phyloP scores from a whole-genome alignment of 192 early-diverging fungal species.

The Entophlyctis luteolus region DNA sequence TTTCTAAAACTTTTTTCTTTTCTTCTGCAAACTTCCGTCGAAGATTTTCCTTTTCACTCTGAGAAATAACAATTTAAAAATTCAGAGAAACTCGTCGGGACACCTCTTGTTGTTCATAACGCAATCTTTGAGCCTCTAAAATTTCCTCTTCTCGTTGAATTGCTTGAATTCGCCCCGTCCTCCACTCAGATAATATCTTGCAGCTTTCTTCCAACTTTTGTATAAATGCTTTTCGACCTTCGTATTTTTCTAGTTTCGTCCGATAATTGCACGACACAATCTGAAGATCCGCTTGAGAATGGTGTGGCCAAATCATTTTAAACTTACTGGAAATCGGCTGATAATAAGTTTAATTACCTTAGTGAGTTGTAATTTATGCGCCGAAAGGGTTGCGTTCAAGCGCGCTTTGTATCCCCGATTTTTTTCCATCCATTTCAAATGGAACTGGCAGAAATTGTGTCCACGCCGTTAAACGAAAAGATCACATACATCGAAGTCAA shows the following conservation, averaged over 20 bases:
- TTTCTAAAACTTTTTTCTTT: not conserved
- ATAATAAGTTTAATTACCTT: conserved; percentile 1
- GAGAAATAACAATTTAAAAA: not conserved
- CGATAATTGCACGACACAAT: conserved; percentile 6
- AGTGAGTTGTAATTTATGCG: not conserved
- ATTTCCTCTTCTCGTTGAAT: conserved; percentile 6
- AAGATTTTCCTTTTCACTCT: not conserved
- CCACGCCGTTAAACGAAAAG: too few species aligned
- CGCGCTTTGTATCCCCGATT: conserved; percentile 7
- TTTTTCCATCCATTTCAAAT: conserved; percentile 7
- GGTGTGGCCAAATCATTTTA: not conserved
- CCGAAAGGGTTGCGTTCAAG: not conserved
- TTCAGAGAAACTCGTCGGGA: not conserved
- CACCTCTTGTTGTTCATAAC: not conserved
- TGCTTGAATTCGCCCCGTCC: conserved; percentile 6
- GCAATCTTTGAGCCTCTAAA: not conserved
- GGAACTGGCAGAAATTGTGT: conserved; percentile 6
- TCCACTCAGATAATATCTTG: conserved; percentile 4
- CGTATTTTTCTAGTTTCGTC: not conserved
- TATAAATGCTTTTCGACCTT: not conserved
- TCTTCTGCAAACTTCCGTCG: not conserved
- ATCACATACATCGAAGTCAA: not conserved
- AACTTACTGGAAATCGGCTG: conserved; percentile 6
- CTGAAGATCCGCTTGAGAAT: not conserved
- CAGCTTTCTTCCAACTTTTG: conserved; percentile 7